phyloP scores from a whole-genome alignment of 2,329 filamentous ascomycete species.

The Cryphonectria parasitica region DNA sequence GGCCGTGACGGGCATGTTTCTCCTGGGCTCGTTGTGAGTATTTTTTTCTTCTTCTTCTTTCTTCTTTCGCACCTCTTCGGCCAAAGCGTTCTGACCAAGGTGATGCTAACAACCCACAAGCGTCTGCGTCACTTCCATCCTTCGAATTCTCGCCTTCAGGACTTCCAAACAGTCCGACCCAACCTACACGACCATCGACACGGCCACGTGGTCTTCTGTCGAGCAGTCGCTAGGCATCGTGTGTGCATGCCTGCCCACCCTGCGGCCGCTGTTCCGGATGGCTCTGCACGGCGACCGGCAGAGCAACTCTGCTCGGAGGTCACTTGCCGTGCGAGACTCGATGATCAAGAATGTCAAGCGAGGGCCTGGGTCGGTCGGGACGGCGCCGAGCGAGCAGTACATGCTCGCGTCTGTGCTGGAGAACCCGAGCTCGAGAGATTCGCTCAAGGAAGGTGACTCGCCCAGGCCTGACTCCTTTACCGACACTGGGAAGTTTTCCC shows the following conservation, averaged over 20 bases:
- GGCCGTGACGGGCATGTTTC: constrained; percentile 15
- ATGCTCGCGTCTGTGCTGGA: constrained; percentile 2
- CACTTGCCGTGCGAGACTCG: background rate
- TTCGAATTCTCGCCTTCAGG: constrained; percentile 13
- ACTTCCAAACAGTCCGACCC: constrained; percentile 5
- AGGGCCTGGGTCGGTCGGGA: background rate
- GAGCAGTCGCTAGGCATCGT: constrained; percentile 18
- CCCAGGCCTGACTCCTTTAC: background rate
- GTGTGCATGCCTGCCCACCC: constrained; percentile 18
- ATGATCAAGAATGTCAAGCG: background rate
- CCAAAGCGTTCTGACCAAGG: background rate
- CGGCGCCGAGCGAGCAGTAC: constrained; percentile 8
- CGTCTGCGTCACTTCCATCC: constrained; percentile 13
- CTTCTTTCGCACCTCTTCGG: background rate
- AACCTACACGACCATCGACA: constrained; percentile 18
- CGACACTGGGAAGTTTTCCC: background rate
- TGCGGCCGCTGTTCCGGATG: constrained; percentile 13
- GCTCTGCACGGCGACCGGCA: background rate
- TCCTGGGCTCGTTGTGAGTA: constrained; percentile 17
- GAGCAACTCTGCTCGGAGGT: background rate
- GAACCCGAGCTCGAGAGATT: constrained; percentile 1
- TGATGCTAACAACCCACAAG: background rate
- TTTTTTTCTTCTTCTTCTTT: background rate
- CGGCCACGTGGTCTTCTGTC: constrained; percentile 16
- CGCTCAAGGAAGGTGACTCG: background rate